Evolutionary conservation across 805 yeast genomes (phyloP).

Genomic region (Candida caryicola): DNA sequence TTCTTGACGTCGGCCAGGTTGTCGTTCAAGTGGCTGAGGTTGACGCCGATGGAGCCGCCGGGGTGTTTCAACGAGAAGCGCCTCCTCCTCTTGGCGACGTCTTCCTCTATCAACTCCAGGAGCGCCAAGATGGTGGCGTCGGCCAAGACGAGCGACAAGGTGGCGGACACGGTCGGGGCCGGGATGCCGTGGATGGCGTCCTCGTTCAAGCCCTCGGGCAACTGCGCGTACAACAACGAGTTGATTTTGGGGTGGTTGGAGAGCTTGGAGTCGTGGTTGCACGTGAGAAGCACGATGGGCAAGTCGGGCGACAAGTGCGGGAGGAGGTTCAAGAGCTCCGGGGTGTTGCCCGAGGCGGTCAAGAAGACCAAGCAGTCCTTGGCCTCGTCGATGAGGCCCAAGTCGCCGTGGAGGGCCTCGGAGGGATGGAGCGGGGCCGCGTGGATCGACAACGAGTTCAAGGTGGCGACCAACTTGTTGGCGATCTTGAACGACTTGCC

Average conservation of each 20-base stretch:
- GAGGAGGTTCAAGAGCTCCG: constrained; percentile 60
- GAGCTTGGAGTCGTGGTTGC: constrained; percentile 54
- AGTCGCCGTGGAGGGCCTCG: constrained; percentile 89
- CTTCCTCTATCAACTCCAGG: constrained; percentile 61
- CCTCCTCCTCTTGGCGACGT: constrained; percentile 49
- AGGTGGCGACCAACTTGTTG: constrained; percentile 72
- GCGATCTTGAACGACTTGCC: constrained; percentile 85
- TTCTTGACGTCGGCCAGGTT: constrained; percentile 14
- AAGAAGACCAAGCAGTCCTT: constrained; percentile 59
- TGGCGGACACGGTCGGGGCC: constrained; percentile 85
- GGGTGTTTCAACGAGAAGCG: constrained; percentile 77
- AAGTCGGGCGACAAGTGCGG: constrained; percentile 54
- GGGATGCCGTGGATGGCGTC: constrained; percentile 69
- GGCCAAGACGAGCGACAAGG: constrained; percentile 69
- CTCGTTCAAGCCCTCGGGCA: constrained; percentile 59
- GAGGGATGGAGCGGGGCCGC: constrained; percentile 73
- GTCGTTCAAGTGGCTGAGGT: constrained; percentile 35
- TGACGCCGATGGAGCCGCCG: constrained; percentile 83
- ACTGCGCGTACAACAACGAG: constrained; percentile 57
- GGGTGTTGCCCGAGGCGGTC: constrained; percentile 80
- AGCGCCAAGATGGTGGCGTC: constrained; percentile 78
- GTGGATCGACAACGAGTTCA: constrained; percentile 73
- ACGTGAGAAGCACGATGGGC: constrained; percentile 62
- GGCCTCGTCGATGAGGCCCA: constrained; percentile 62
- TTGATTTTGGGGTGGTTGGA: constrained; percentile 49